These are phyloP conservation scores for Sugiyamaella americana DNA, from an alignment of 805 yeast genomes.

Conservation along the genomic window DNA sequence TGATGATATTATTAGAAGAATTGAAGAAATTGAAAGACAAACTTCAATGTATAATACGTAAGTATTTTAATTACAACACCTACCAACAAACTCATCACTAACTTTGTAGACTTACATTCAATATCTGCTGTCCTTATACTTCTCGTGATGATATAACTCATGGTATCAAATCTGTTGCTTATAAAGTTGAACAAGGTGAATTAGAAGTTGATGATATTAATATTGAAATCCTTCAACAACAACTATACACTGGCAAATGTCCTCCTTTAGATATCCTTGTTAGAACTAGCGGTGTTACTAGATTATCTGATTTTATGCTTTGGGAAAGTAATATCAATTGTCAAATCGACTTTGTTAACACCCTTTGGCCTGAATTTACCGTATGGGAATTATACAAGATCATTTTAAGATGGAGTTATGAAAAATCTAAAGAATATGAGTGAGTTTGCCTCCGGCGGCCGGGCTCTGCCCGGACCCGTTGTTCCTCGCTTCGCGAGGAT, in stretches of 20 bases:
- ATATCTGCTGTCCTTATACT: slow-evolving; percentile 84
- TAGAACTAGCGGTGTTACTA: slow-evolving; percentile 82
- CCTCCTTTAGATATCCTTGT: slow-evolving; percentile 79
- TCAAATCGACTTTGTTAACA: slow-evolving; percentile 64
- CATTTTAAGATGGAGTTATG: slow-evolving; percentile 60
- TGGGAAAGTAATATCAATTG: slow-evolving; percentile 71
- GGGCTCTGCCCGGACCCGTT: too few species aligned
- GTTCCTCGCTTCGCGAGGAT: too few species aligned
- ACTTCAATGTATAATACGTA: slow-evolving; percentile 47
- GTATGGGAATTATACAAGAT: slow-evolving; percentile 68
- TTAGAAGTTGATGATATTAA: slow-evolving; percentile 34
- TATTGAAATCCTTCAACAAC: slow-evolving; percentile 45
- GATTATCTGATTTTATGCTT: slow-evolving; percentile 82
- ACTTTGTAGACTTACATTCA: slow-evolving; percentile 23
- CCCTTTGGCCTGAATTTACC: slow-evolving; percentile 87
- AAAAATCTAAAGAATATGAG: neutral
- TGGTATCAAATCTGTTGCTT: slow-evolving; percentile 47
- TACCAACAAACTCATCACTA: neutral
- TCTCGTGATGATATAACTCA: slow-evolving; percentile 81
- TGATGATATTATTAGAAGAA: slow-evolving; percentile 56
- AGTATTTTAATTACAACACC: neutral
- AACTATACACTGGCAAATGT: slow-evolving; percentile 60
- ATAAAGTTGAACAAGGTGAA: slow-evolving; percentile 24
- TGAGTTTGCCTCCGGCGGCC: too few species aligned
- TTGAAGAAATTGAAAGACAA: slow-evolving; percentile 54